Percentiles rank a stretch among this genome's conserved stretches.
Evolutionary conservation across 139 green algal species (phyloP).

Genomic region (Chlamydomonas schloesseri): DNA sequence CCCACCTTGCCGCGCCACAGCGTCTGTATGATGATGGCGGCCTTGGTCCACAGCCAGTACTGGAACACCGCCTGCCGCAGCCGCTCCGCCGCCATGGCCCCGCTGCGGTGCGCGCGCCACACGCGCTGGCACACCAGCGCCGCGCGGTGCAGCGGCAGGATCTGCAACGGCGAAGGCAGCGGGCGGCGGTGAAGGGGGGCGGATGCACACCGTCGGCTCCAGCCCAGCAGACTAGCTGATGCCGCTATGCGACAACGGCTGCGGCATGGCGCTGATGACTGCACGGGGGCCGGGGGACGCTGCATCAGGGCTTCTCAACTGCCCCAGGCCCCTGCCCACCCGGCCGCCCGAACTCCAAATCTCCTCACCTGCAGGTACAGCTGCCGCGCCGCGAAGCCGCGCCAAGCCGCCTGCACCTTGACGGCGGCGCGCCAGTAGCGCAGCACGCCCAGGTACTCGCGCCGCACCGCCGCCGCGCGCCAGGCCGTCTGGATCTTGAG

Average conservation of each 20-base stretch:
- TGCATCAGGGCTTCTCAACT: too few species aligned
- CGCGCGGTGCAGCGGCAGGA: conserved; percentile 32
- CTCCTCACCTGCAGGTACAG: conserved; percentile 15
- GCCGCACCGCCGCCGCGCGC: conserved; percentile 10
- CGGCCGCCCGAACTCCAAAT: too few species aligned
- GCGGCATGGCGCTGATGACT: too few species aligned
- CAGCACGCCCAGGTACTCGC: conserved; percentile 16
- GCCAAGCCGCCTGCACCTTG: conserved; percentile 8
- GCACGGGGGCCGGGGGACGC: too few species aligned
- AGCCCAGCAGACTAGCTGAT: background rate
- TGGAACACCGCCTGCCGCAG: conserved; percentile 18
- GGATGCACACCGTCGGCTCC: background rate
- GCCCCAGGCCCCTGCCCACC: too few species aligned
- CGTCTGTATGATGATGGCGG: conserved; percentile 29
- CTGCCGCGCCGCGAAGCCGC: background rate
- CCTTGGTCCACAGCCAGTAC: conserved; percentile 1
- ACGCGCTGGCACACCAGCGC: conserved; percentile 31
- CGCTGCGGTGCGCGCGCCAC: conserved; percentile 27
- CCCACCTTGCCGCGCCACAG: conserved; percentile 44
- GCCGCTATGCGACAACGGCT: too few species aligned
- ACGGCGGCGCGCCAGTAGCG: conserved; percentile 28
- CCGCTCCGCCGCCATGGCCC: background rate
- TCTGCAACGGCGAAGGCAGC: background rate
- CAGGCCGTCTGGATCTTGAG: conserved; percentile 31
- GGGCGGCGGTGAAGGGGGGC: background rate